Percentiles rank a stretch among this genome's conserved stretches.
Conservation (phyloP, 257 asterid genomes). For the Jaltomata sinuosa region DNA sequence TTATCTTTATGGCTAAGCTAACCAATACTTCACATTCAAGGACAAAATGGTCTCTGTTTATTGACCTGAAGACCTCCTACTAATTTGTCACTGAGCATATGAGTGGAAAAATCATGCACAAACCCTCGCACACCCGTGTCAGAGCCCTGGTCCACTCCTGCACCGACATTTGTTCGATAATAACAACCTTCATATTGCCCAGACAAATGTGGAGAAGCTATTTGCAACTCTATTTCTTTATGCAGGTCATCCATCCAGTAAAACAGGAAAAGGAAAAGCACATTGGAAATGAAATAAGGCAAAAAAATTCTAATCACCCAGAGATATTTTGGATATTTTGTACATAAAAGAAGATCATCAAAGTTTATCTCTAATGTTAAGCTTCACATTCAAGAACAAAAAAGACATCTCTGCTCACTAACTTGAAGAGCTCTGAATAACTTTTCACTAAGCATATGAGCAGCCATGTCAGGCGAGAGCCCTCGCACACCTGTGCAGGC, state of each 20-base stretch:
- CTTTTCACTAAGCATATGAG: not conserved
- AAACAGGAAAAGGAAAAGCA: not conserved
- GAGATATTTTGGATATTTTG: not conserved
- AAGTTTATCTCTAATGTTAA: not conserved
- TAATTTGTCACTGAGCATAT: not conserved
- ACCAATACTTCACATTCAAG: too few species aligned
- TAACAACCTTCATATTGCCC: not conserved
- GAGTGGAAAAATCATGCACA: too few species aligned
- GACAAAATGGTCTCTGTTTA: not conserved
- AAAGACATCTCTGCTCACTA: not conserved
- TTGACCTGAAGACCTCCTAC: not conserved
- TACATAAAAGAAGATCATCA: not conserved
- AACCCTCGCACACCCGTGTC: too few species aligned
- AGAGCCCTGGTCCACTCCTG: not conserved
- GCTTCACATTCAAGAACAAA: not conserved
- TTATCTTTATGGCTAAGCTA: too few species aligned
- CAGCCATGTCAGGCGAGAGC: conserved; percentile 9
- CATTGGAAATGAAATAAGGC: not conserved
- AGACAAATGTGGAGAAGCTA: not conserved
- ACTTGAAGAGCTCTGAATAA: not conserved
- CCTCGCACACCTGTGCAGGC: conserved; percentile 25
- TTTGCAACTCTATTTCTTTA: not conserved
- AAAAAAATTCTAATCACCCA: not conserved
- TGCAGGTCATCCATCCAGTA: not conserved
- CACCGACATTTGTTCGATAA: not conserved